Evolutionary conservation across 73 alveolate species (phyloP), one percentile per base, ranked within the genome.

Genomic region (Paramecium biaurelia): DNA sequence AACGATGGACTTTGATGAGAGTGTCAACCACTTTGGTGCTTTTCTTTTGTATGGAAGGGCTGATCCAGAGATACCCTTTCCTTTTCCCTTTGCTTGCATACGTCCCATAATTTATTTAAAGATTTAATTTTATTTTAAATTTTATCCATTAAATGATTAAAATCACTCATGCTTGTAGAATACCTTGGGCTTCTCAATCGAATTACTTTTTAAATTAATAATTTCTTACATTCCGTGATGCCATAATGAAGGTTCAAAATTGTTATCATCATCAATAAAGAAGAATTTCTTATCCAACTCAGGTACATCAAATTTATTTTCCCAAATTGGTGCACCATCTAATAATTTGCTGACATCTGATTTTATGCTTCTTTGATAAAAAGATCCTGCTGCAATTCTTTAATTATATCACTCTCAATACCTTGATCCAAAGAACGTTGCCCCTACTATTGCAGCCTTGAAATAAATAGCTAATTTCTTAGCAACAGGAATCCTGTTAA

Each of bases 41-140:
- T 82, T 89, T 89, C 94, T 89, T 57, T 89, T 89, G 84, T 70
- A 89, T 41, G 94, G 94, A 30, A 89, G 90, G 79, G 94, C 94
- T 70, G 92, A 70, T 38, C 94, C 94, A 9, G 94, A 89, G 85
- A 89, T 89, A 89, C 94, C 94, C 92, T 89, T 89, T 70, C 94
- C 94, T 35, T 89, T 68, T 70, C 94, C 94, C 84, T 89, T 89
- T 28, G 87, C 43, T 70, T 89, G 57, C 94, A 89, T 89, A 70
- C 94, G 94, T 70, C 94, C 94, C 94, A 89, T 89, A 37, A 57
- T 43, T 89, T 34, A 72, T 28, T 43, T 79, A 37, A 43, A 79
- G 74, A 79, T 79, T 45, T 79, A 79, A 72, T 72, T 72, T 72
- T 72, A 35, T 72, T 72, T 72, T 30, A 63, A 72, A 26, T 79